Base-by-base conservation (phyloP, 495 filamentous ascomycete genomes). In the Lasiosphaeriaceae sp. region DNA sequence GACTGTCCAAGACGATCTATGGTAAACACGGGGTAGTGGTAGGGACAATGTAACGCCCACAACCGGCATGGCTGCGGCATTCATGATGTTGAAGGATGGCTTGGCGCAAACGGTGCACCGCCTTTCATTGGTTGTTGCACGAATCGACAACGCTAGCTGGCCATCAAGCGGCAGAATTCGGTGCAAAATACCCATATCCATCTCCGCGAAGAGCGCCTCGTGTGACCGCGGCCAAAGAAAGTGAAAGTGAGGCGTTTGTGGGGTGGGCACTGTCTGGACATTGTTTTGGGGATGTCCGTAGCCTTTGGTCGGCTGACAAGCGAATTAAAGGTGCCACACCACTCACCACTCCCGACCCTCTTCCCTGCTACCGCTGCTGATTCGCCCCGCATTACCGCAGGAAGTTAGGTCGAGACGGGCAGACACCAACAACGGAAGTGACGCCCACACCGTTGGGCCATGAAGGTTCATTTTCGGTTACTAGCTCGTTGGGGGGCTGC, bases 271-370 rank as follows among this genome's bases (percentile, higher is more conserved):
- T 29, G 21, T 57, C 24, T 64, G 63, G 66, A 66, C 57, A 66
- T 68, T 60, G 49, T 24, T 22, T 66, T 68, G 67, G 67, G 67
- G 67, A 70, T 70, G 67, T 70, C 67, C 67, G 67, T 52, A 34
- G 47, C 23, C 11, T 22, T 14, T 19, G 51, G 50, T 59, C 39
- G 45, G 34, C 46, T 59, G 52, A 31, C 41, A 55, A 55, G 52
- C 50, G 54, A 57, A 46, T 47, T 41, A 62, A 53, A 54, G 31
- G 48, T 47, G 41, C 39, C 52, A 31, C 37, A 47, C 50, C 44
- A 17, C 11, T 14, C 29, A 17, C 50, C 24, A 22, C 20, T n/a
- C 44, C 21, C 45, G 19, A 16, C 39, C 29, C 35, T 8, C 14
- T 19, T 34, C 20, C 12, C 5, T 47, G 26, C 26, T 31, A 9